Conservation (phyloP, 108 stramenopile genomes). For the Nitzschia sp. region DNA sequence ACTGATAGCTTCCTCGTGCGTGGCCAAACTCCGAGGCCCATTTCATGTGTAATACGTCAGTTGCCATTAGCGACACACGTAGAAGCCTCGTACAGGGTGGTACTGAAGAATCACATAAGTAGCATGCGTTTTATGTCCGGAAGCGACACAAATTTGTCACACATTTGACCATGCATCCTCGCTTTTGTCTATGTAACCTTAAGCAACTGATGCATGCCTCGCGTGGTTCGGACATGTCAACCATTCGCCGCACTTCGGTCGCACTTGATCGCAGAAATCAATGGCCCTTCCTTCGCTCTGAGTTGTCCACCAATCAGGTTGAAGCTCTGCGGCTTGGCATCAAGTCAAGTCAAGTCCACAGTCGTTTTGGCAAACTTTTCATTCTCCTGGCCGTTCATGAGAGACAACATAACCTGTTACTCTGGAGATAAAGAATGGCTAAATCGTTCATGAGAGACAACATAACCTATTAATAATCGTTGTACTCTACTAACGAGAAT, state of each 20-base stretch:
- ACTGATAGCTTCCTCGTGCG: slow-evolving; percentile 7
- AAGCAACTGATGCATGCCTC: not conserved
- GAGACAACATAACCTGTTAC: too few relatives aligned
- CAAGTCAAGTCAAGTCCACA: too few relatives aligned
- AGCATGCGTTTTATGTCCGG: slow-evolving; percentile 2
- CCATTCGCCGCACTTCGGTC: not conserved
- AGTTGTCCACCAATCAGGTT: not conserved
- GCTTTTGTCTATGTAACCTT: not conserved
- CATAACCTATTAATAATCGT: too few relatives aligned
- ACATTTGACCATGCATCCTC: not conserved
- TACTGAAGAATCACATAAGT: not conserved
- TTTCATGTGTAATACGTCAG: slow-evolving; percentile 12
- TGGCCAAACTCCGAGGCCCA: not conserved
- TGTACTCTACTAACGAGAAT: too few relatives aligned
- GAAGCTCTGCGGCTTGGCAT: too few relatives aligned
- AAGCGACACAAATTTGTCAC: not conserved
- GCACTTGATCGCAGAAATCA: not conserved
- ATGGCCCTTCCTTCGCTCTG: not conserved
- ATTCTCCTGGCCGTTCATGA: too few relatives aligned
- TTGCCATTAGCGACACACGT: not conserved
- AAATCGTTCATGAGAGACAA: too few relatives aligned
- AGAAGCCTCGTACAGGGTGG: too few relatives aligned
- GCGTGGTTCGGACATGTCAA: not conserved
- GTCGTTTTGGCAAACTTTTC: too few relatives aligned
- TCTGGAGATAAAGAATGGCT: too few relatives aligned